A percentile compares a stretch with the other conserved stretches of the same genome.
phyloP scores from a whole-genome alignment of 2,329 filamentous ascomycete species.

The Grosmannia penicillata region DNA sequence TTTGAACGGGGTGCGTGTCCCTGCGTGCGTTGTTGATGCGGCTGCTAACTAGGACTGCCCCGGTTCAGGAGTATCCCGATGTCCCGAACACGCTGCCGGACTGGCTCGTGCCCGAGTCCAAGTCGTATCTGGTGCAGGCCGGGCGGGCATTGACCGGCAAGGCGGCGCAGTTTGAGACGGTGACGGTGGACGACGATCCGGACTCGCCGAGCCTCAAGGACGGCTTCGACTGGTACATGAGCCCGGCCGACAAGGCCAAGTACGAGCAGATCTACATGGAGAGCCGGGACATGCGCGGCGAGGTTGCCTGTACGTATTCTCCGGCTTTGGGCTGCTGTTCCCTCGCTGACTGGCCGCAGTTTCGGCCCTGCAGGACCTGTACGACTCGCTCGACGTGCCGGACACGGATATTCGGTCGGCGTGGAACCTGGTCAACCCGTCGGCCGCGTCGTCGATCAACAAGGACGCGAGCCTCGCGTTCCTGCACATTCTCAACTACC shows the following conservation, averaged over 20 bases:
- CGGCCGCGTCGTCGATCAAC: constrained; percentile 65
- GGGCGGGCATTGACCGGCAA: constrained; percentile 64
- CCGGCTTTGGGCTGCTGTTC: not conserved
- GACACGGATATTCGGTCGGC: constrained; percentile 75
- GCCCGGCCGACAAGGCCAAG: constrained; percentile 73
- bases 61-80: constrained; percentile 65
- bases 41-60: too few relatives aligned
- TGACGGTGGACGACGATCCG: constrained; percentile 55
- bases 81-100: constrained; percentile 79
- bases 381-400: constrained; percentile 62
- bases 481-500: constrained; percentile 89
- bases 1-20: constrained; percentile 63
- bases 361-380: constrained; percentile 64
- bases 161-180: constrained; percentile 69
- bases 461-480: constrained; percentile 93
- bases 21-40: too few relatives aligned
- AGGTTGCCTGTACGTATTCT: constrained; percentile 59
- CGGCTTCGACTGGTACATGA: constrained; percentile 99
- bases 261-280: constrained; percentile 97
- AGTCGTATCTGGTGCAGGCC: constrained; percentile 79
- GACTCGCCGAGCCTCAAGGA: constrained; percentile 79
- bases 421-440: constrained; percentile 96
- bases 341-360: constrained; percentile 32
- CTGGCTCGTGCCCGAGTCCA: constrained; percentile 94
- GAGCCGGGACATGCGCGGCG: constrained; percentile 74